phyloP scores from a whole-genome alignment of 768 basidiomycete genomes.

The Phanerodontia chrysosporium region DNA sequence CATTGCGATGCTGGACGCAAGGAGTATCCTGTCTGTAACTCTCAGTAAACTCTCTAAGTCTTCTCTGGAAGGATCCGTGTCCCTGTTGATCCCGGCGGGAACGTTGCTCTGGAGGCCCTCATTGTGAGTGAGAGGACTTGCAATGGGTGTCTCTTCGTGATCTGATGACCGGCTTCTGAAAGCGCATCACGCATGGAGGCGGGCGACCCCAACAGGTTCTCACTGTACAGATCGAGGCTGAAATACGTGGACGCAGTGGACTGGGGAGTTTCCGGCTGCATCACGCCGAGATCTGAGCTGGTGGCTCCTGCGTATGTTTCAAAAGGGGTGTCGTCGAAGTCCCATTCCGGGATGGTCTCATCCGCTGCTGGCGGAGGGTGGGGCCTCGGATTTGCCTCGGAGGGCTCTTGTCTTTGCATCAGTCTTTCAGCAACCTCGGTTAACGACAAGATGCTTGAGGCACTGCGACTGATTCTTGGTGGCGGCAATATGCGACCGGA shows the following conservation, averaged over 20 bases:
- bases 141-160: too few species aligned
- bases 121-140: too few species aligned
- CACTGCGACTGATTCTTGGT: not conserved
- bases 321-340: not conserved
- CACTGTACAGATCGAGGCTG: too few species aligned
- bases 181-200: too few species aligned
- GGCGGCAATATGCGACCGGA: not conserved
- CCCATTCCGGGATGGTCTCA: not conserved
- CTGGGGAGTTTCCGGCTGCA: too few species aligned
- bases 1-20: not conserved
- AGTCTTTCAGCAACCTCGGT: not conserved
- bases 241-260: too few species aligned
- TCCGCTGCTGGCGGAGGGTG: not conserved
- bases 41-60: not conserved
- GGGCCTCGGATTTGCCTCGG: not conserved
- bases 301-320: not conserved
- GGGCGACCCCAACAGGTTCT: too few species aligned
- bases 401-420: not conserved
- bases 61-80: not conserved
- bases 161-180: too few species aligned
- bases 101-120: too few species aligned
- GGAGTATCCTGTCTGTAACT: not conserved
- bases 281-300: not conserved
- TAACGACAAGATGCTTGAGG: not conserved
- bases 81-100: too few species aligned